Base-by-base conservation (phyloP, 768 basidiomycete species). In the Trametes cinnabarina region DNA sequence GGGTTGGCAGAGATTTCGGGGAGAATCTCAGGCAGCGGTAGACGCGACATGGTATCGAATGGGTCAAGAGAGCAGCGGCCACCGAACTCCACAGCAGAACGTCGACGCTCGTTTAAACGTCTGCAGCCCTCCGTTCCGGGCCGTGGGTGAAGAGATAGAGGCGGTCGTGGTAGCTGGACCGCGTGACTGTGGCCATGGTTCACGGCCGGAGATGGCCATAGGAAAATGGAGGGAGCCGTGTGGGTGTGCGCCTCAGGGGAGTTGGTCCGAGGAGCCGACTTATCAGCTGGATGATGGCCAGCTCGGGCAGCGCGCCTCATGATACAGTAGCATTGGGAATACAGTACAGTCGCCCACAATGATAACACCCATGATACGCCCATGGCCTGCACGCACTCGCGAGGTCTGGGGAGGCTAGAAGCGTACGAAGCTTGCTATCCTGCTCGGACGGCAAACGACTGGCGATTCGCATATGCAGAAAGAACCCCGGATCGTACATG, bases 211-310 rank as follows among this genome's bases (percentile, higher is more conserved):
- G 15, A 20, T 19, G 14, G 15, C 6, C 20, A 54, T 32, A 7
- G 23, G 22, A 40, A 22, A 34, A 19, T 30, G 52, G 25, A 20
- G 30, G 32, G 14, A 43, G 37, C 53, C 53, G 53, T 54, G 53
- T 54, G 53, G 43, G 23, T 19, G 53, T 32, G 32, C 26, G 39
- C 53, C 34, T 42, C 30, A 54, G 53, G 43, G 14, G 44, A 20
- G 26, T 17, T 47, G 53, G 17, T 54, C 53, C 53, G 53, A 25
- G 34, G 30, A 35, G 53, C 53, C 53, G 53, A 57, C 56, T 53
- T 52, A 58, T 58, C 57, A 58, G 57, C 50, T 58, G 57, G 57
- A 41, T 58, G 57, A 58, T 58, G 57, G 57, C 32, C 28, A 49
- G 12, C 20, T 30, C 34, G 4, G 10, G 15, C 1, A 54, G 30